Base-by-base conservation (phyloP, 805 yeast species). In the Nakazawaea siamensis region DNA sequence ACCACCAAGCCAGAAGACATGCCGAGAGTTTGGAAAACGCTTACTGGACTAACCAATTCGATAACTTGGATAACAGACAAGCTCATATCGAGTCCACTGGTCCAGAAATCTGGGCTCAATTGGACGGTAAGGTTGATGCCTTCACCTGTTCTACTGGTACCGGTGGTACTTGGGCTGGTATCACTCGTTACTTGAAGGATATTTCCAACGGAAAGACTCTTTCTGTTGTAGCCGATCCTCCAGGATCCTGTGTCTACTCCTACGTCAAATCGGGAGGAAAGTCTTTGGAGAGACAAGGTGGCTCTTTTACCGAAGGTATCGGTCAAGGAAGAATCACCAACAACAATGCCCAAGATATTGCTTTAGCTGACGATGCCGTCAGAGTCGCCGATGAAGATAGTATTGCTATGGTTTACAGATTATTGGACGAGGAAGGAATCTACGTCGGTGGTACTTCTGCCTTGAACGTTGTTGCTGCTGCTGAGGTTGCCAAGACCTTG, bases 241-340 rank as follows among this genome's bases (percentile, higher is more conserved):
- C 96, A 11, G 96, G 97, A 39, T 79, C 92, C 3, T 83, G 82
- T 33, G 67, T 88, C 30, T 84, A 83, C 60, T 73, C 86, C 8
- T 86, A 79, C 52, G 75, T 88, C 41, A 76, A 73, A 41, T 65
- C 82, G 4, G 74, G 76, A 13, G 90, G 90, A 21, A 63, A 78
- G 51, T 66, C 70, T 9, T 58, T 80, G 38, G 85, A 75, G 28
- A 72, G 87, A 49, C 67, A 71, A 1, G 97, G 97, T 20, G 74
- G 85, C 3, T 81, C 94, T 0, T 86, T 88, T 57, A 88, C 96
- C 19, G 97, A 88, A 61, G 97, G 97, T 21, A 86, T 88, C 60
- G 97, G 97, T 19, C 97, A 88, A 60, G 95, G 95, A 31, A 71
- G 97, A 48, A 80, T 88, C 48, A 88, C 96, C 5, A 80, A 73